Percentiles rank a stretch among this genome's conserved stretches.
Evolutionary conservation across 2,329 filamentous ascomycete genomes (phyloP).

Genomic region (Phoma sp.): DNA sequence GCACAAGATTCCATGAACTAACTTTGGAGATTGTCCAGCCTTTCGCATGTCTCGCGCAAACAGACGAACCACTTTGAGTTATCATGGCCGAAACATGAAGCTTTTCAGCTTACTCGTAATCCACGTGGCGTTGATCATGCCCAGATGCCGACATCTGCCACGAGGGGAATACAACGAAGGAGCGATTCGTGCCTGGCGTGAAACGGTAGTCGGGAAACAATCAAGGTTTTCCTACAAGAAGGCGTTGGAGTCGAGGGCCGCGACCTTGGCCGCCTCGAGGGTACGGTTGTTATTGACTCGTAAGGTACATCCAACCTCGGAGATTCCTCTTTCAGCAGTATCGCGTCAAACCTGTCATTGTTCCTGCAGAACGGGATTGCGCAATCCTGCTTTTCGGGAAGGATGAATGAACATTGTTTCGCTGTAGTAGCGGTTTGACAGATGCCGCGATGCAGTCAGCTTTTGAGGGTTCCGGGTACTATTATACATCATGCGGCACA

Average conservation of each 20-base stretch:
- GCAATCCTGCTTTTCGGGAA: too few species aligned
- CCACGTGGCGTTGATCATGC: constrained; percentile 2
- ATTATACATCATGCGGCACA: background rate
- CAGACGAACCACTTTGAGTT: background rate
- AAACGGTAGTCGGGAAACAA: constrained; percentile 4
- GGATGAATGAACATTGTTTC: too few species aligned
- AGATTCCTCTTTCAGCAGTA: background rate
- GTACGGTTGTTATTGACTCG: constrained; percentile 6
- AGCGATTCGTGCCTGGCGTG: constrained; percentile 4
- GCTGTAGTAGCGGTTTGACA: too few species aligned
- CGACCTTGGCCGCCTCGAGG: background rate
- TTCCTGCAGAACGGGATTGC: too few species aligned
- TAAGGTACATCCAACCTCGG: background rate
- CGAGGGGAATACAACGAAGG: background rate
- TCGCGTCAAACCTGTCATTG: background rate
- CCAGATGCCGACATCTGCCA: background rate
- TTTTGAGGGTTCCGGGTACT: background rate
- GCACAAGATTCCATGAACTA: background rate
- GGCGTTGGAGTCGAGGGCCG: background rate
- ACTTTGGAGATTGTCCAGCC: too few species aligned
- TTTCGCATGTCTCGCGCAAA: background rate
- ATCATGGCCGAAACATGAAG: constrained; percentile 10
- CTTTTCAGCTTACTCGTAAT: background rate
- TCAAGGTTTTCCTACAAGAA: background rate
- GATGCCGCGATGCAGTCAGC: background rate